These are phyloP conservation scores for Pestalotiopsis sp. DNA, from an alignment of 2,329 filamentous ascomycete genomes.

Conservation along the genomic window DNA sequence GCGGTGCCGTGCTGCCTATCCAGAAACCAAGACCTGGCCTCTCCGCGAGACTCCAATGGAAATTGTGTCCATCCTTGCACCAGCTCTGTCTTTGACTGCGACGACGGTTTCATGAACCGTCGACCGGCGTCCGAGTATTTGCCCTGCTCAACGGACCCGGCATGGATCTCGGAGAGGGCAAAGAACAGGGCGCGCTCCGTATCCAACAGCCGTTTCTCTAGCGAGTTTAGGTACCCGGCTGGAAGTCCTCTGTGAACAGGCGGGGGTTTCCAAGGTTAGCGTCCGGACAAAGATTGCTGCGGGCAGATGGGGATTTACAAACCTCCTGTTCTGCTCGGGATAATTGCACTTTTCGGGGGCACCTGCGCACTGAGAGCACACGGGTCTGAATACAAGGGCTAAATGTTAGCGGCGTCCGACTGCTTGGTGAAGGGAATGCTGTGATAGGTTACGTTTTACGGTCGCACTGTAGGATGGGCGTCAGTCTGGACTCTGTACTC, in stretches of 20 bases:
- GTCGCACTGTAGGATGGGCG: constrained; percentile 9
- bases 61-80: constrained; percentile 3
- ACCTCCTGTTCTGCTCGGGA: constrained; percentile 28
- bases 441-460: constrained; percentile 10
- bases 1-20: not conserved
- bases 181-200: constrained; percentile 19
- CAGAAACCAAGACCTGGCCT: constrained; percentile 5
- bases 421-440: not conserved
- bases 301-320: constrained; percentile 31
- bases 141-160: constrained; percentile 21
- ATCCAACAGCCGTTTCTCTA: constrained; percentile 20
- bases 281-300: constrained; percentile 27
- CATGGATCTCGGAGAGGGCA: constrained; percentile 20
- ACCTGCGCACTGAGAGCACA: constrained; percentile 9
- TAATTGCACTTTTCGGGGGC: constrained; percentile 30
- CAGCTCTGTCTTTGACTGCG: constrained; percentile 6
- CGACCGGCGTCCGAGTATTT: constrained; percentile 31
- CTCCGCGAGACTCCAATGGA: not conserved
- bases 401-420: not conserved
- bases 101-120: not conserved
- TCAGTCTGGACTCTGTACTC: not conserved
- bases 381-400: not conserved
- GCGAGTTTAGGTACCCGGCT: constrained; percentile 18
- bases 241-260: constrained; percentile 17
- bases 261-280: constrained; percentile 21